Evolutionary conservation across 2,329 filamentous ascomycete species (phyloP), one percentile per base, ranked within the genome.

Genomic region (Colletotrichum musae): DNA sequence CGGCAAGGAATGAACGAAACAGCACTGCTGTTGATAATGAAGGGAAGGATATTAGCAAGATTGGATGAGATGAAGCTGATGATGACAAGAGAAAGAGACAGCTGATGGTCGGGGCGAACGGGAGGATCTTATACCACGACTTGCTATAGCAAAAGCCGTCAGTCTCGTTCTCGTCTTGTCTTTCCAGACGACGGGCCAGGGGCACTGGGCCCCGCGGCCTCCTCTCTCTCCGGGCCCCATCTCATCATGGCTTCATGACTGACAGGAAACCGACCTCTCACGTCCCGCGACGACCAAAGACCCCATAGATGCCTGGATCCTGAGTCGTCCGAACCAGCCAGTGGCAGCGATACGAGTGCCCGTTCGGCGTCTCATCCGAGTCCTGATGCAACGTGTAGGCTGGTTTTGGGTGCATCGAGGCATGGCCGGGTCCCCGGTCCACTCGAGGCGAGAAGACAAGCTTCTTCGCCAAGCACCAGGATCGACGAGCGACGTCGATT

Each of bases 391-490:
- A 67, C 56, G 52, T 54, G 50, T 54, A 48, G 48, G 24, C 18
- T 59, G 54, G 43, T 36, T 43, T 36, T 21, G 51, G 61, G 28
- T 51, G 50, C 54, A 66, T 60, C 61, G 50, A 51, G 28, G 32
- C 54, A 48, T 56, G 66, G 66, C 28, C 41, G 16, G 66, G 47
- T 13, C 63, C 67, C 56, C 60, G 62, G 52, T 52, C 32, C 39
- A 47, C 48, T 65, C 65, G 50, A 13, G n/a, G 39, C 16, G 61
- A 58, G 26, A 39, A 61, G 67, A 70, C 67, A 70, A 70, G 67
- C 67, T 70, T 70, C 67, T 70, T 67, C 65, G 67, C 67, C 57
- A 67, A 61, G 67, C 32, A 51, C 21, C 21, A 32, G 41, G 67
- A 70, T 70, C 67, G 57, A 51, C 67, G 26, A 57, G 61, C 51